Percentiles rank a stretch among this genome's conserved stretches.
These are phyloP conservation scores for Acarospora socialis DNA, from an alignment of 2,329 filamentous ascomycete genomes.

Conservation along the genomic window DNA sequence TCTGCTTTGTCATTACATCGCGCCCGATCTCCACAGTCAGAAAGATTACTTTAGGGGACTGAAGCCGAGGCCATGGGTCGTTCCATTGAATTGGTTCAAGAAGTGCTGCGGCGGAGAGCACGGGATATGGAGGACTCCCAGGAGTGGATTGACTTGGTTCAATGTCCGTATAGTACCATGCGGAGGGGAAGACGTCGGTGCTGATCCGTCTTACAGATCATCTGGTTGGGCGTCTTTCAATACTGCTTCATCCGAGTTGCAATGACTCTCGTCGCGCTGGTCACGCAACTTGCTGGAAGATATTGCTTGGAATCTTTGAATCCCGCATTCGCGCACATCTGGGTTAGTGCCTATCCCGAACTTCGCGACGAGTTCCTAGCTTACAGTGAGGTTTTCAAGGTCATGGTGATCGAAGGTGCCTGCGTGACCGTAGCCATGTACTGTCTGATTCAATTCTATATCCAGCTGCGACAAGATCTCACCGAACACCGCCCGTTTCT, in stretches of 20 bases:
- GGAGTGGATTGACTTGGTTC: constrained; percentile 78
- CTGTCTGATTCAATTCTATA: constrained; percentile 75
- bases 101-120: constrained; percentile 55
- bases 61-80: constrained; percentile 57
- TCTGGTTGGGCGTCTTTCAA: constrained; percentile 72
- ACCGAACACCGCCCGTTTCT: constrained; percentile 57
- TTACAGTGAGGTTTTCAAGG: constrained; percentile 25
- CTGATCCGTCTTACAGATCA: constrained; percentile 33
- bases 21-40: constrained; percentile 61
- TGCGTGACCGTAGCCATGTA: constrained; percentile 78
- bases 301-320: constrained; percentile 71
- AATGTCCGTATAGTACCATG: constrained; percentile 39
- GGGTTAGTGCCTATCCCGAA: constrained; percentile 38
- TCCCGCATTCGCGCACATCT: constrained; percentile 70
- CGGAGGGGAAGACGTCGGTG: not conserved
- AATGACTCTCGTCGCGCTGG: constrained; percentile 65
- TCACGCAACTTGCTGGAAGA: constrained; percentile 51
- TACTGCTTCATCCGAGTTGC: constrained; percentile 70
- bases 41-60: constrained; percentile 67
- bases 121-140: constrained; percentile 58
- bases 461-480: constrained; percentile 57
- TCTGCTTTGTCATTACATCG: constrained; percentile 66
- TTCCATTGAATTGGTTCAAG: constrained; percentile 56
- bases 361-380: not conserved
- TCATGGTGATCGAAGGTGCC: constrained; percentile 52